Evolutionary conservation across 768 basidiomycete genomes (phyloP), one percentile per base, ranked within the genome.

Genomic region (Nidularia pulvinata): DNA sequence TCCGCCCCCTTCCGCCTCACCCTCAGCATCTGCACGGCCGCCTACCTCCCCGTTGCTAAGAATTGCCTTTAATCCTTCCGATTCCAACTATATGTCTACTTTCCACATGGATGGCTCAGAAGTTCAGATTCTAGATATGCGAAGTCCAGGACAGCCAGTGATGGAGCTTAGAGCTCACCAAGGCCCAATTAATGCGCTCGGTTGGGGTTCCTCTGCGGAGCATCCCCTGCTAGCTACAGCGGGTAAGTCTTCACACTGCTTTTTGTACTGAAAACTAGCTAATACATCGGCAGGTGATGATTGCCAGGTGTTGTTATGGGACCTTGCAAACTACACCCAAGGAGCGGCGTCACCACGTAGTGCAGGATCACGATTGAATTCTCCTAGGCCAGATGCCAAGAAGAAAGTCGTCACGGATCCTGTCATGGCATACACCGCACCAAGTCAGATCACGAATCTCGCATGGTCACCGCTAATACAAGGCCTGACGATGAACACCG

Each of bases 61-160:
- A 44, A 91, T 96, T 54, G 89, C 89, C 25, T 96, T 96, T 76
- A 94, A 93, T 62, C 95, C 95, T 0, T 81, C 85, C 6, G 89
- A 91, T 69, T 89, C 94, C 13, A 95, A 97, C 61, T 97, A 96
- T 68, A 91, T 99, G 84, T 92, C 94, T 10, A 96, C 95, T 2
- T 97, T 98, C 70, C 96, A 98, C 63, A 89, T 93, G 81, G 95
- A 97, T 64, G 91, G 92, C 48, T 69, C 79, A 16, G 91, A 95
- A 62, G 81, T 97, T 3, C 91, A 97, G 66, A 92, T 99, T 30
- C 76, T 99, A 57, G 97, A 99, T 63, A 98, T 98, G 92, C 85
- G 97, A 50, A 91, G 88, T 69, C 97, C 97, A 1, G 97, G 97
- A 2, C 87, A 91, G 56, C 95, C 97, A 0, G 95, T 98, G 14